A percentile compares a stretch with the other conserved stretches of the same genome.
phyloP scores from a whole-genome alignment of 257 asterid genomes.

The Solanum infundibuliforme region DNA sequence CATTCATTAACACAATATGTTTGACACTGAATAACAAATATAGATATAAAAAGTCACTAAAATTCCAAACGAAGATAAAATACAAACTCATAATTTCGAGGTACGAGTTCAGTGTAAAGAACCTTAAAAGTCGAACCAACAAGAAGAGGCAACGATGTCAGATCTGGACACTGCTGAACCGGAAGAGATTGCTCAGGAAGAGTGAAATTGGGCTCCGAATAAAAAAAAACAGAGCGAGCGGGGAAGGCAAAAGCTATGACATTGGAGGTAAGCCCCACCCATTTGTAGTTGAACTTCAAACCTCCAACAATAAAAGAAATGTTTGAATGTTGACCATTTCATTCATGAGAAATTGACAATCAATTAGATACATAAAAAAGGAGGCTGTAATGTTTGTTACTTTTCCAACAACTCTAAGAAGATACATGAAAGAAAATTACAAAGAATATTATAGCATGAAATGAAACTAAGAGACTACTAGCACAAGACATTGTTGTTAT shows the following conservation, averaged over 20 bases:
- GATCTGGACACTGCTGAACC: no score
- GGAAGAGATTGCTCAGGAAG: no score
- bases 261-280: no score
- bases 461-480: slow-evolving; percentile 1
- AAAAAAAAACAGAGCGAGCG: no score
- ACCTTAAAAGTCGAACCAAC: background rate
- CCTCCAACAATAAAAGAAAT: background rate
- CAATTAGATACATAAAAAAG: background rate
- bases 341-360: background rate
- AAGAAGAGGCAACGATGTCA: no score
- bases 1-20: background rate
- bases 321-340: background rate
- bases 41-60: no score
- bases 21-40: no score
- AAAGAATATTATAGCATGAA: slow-evolving; percentile 32
- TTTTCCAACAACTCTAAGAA: background rate
- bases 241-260: no score
- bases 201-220: no score
- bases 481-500: slow-evolving; percentile 18
- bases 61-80: no score
- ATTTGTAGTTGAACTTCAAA: background rate
- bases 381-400: slow-evolving; percentile 1
- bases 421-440: slow-evolving; percentile 3
- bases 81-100: no score
- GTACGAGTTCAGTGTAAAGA: background rate